Evolutionary conservation across 1,139 yeast species (phyloP), one percentile per base, ranked within the genome.

Genomic region (Eremothecium gossypii): DNA sequence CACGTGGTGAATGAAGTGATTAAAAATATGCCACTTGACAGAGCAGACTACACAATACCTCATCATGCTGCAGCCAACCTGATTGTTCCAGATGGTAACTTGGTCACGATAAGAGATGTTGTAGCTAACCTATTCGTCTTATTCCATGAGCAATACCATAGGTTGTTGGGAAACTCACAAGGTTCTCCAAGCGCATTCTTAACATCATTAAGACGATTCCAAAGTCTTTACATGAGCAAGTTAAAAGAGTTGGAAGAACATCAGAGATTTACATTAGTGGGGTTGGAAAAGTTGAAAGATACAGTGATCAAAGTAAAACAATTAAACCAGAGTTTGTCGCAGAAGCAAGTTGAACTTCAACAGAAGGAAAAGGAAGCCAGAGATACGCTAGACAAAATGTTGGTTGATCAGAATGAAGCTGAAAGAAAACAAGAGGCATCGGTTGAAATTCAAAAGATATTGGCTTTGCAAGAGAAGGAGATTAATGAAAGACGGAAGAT

Each of bases 391-490:
- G 77, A 79, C 51, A 76, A 70, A 41, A 85, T 91, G 85, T 71
- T 91, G n/a, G 66, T 73, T 0, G 94, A 86, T 41, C 97, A 91
- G 57, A 87, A 85, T 57, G 95, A 87, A 54, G 93, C 96, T 0
- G 97, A 91, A 59, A 68, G 96, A 46, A 85, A 83, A 50, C 84
- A 83, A 46, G 95, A 83, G 47, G 89, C 94, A 12, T 85, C 96
- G 0, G 67, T 83, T 9, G 82, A 77, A 38, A 83, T 91, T 8
- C 87, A 83, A 53, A 74, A 71, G 30, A 82, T 85, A 10, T 67
- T 89, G 36, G 77, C 72, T 33, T 69, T 70, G 40, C 95, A 86
- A 53, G 93, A 85, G 45, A 55, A 58, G 4, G 77, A 76, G 44
- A 76, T 89, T 10, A 66, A 68, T 2, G 64, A 60, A n/a, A 71